Conservation (phyloP, 768 basidiomycete genomes). For the Tubosaeta sp. region DNA sequence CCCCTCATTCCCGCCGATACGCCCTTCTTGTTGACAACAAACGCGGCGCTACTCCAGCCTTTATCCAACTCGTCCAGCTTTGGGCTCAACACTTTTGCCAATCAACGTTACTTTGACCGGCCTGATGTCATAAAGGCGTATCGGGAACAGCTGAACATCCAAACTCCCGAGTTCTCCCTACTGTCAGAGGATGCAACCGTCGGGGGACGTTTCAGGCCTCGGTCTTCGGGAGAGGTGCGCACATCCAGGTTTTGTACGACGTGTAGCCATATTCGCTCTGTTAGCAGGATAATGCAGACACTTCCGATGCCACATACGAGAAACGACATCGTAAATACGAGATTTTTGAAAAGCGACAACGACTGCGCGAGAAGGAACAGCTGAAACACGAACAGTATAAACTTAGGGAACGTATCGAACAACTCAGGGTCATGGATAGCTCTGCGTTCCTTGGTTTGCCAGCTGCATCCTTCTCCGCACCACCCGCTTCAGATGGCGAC, state of each 20-base stretch:
- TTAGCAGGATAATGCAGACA: slow-evolving; percentile 54
- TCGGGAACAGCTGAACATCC: slow-evolving; percentile 64
- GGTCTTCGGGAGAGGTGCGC: slow-evolving; percentile 68
- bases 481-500: slow-evolving; percentile 22
- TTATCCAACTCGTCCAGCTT: slow-evolving; percentile 35
- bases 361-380: slow-evolving; percentile 87
- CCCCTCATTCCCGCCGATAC: slow-evolving; percentile 65
- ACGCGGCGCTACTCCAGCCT: slow-evolving; percentile 47
- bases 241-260: neutral
- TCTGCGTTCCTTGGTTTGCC: slow-evolving; percentile 63
- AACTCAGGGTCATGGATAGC: slow-evolving; percentile 69
- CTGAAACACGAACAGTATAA: slow-evolving; percentile 90
- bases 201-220: slow-evolving; percentile 66
- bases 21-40: slow-evolving; percentile 70
- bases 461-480: slow-evolving; percentile 50
- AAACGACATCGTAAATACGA: slow-evolving; percentile 85
- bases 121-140: slow-evolving; percentile 72
- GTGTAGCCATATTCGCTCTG: slow-evolving; percentile 7
- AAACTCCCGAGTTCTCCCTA: slow-evolving; percentile 67
- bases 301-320: slow-evolving; percentile 76
- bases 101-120: slow-evolving; percentile 73
- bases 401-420: slow-evolving; percentile 83
- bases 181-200: slow-evolving; percentile 49
- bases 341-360: slow-evolving; percentile 78
- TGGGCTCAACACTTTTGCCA: slow-evolving; percentile 53